Base-by-base conservation (phyloP, 2,329 filamentous ascomycete species). In the Aspergillus costaricaensis region DNA sequence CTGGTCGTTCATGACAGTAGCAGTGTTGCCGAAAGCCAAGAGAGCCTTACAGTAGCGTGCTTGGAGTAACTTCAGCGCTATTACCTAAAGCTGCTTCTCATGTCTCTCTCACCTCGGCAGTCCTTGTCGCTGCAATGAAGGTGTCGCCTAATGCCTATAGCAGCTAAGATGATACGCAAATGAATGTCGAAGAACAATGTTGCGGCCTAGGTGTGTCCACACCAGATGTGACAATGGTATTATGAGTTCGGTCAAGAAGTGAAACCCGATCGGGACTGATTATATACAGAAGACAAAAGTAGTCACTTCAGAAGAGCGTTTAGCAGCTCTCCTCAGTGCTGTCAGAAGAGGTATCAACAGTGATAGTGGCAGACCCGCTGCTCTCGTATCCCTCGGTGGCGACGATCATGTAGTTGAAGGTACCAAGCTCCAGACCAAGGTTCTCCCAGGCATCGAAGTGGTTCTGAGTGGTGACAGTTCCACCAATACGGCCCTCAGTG, bases 301-400 rank as follows among this genome's bases (percentile, higher is more conserved):
- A 30, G 15, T 12, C 44, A 7, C 32, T 36, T 27, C 44, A 21
- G 17, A 9, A 12, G 38, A 15, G 14, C 14, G 2, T 2, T n/a
- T 44, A 41, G 52, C 52, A 54, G 52, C 30, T 39, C 52, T 55
- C 52, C 39, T 55, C 52, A 14, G 52, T 54, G n/a, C 21, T 41
- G 14, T 43, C 21, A 5, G 52, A 25, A 17, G 39, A 27, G 12
- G 36, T n/a, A 1, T 55, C 38, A 14, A 78, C 73, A 5, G 74
- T 78, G 52, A 79, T 74, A 23, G 62, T 65, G 2, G 74, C 66
- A 48, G 69, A 72, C 2, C 78, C 77, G 62, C 71, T 76, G 68
- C 76, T 78, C 65, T 77, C 55, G 57, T 79, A 79, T 1, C 77
- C 77, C 66, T 81, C 79, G 0, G 74, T 79, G 3, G 75, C 74